These are phyloP conservation scores for Lachnellula suecica DNA, from an alignment of 2,329 filamentous ascomycete genomes.

Conservation along the genomic window DNA sequence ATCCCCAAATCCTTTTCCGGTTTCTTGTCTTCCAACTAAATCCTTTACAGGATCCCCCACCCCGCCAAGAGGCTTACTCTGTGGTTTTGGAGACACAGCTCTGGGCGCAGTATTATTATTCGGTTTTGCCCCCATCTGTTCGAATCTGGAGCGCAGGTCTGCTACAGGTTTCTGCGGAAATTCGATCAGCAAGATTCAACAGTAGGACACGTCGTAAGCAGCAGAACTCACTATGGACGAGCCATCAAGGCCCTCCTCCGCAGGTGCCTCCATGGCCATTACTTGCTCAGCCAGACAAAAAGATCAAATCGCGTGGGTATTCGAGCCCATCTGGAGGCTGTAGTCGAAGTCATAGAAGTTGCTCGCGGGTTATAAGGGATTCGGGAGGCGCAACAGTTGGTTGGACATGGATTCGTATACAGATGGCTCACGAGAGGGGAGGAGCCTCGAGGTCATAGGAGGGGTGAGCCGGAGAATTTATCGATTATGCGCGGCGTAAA, in stretches of 20 bases:
- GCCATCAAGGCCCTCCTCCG: slow-evolving; percentile 66
- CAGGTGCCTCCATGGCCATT: slow-evolving; percentile 47
- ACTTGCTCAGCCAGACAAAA: slow-evolving; percentile 12
- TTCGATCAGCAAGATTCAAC: slow-evolving; percentile 8
- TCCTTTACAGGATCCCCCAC: slow-evolving; percentile 18
- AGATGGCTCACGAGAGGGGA: slow-evolving; percentile 10
- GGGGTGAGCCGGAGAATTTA: slow-evolving; percentile 6
- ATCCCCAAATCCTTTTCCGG: slow-evolving; percentile 16
- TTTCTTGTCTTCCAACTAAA: slow-evolving; percentile 18
- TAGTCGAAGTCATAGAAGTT: slow-evolving; percentile 16
- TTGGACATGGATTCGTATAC: slow-evolving; percentile 6
- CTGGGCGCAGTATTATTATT: slow-evolving; percentile 29
- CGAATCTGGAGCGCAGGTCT: slow-evolving; percentile 77
- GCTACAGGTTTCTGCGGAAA: slow-evolving; percentile 72
- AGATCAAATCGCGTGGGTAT: slow-evolving; percentile 10
- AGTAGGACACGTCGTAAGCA: neutral
- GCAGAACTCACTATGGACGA: slow-evolving; percentile 65
- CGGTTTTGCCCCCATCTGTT: slow-evolving; percentile 62
- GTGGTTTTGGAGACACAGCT: slow-evolving; percentile 28
- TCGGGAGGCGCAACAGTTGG: neutral
- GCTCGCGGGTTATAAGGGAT: neutral
- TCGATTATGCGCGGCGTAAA: neutral
- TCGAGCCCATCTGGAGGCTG: slow-evolving; percentile 21
- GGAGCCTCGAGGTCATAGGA: slow-evolving; percentile 11
- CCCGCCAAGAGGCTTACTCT: slow-evolving; percentile 13